Percentiles rank a stretch among this genome's conserved stretches.
Conservation (phyloP, 2,329 filamentous ascomycete species). For the Pestalotiopsis sp. region DNA sequence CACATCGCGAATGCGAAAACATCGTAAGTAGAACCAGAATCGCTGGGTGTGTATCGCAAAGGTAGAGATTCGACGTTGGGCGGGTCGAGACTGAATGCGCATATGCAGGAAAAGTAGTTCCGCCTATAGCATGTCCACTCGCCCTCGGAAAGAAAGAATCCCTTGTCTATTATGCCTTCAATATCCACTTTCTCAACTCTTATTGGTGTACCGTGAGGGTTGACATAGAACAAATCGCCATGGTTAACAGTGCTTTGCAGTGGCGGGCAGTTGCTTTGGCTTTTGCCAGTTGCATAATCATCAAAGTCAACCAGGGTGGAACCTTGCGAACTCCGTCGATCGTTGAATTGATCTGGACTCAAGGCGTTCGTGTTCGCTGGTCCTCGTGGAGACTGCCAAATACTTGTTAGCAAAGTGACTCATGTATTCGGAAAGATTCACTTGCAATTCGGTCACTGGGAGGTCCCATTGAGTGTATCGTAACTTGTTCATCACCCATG, state of each 20-base stretch:
- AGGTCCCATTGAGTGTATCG: too few relatives aligned
- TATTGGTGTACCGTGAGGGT: conserved; percentile 37
- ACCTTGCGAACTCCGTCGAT: too few relatives aligned
- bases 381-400: not conserved
- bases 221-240: conserved; percentile 62
- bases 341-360: too few relatives aligned
- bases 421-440: too few relatives aligned
- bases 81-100: conserved; percentile 72
- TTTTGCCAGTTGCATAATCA: too few relatives aligned
- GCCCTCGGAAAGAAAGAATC: conserved; percentile 80
- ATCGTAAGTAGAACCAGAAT: conserved; percentile 58
- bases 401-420: not conserved
- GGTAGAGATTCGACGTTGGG: conserved; percentile 43
- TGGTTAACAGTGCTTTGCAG: conserved; percentile 52
- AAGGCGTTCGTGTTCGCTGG: too few relatives aligned
- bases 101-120: conserved; percentile 88
- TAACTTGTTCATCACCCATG: too few relatives aligned
- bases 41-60: conserved; percentile 45
- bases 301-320: too few relatives aligned
- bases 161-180: conserved; percentile 81
- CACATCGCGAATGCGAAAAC: conserved; percentile 80
- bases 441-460: too few relatives aligned
- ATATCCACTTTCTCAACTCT: conserved; percentile 69
- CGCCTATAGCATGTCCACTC: conserved; percentile 93
- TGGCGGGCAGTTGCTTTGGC: conserved; percentile 29